Base-by-base conservation (phyloP, 164 flowering plant genomes). In the Vitis rotundifolia region DNA sequence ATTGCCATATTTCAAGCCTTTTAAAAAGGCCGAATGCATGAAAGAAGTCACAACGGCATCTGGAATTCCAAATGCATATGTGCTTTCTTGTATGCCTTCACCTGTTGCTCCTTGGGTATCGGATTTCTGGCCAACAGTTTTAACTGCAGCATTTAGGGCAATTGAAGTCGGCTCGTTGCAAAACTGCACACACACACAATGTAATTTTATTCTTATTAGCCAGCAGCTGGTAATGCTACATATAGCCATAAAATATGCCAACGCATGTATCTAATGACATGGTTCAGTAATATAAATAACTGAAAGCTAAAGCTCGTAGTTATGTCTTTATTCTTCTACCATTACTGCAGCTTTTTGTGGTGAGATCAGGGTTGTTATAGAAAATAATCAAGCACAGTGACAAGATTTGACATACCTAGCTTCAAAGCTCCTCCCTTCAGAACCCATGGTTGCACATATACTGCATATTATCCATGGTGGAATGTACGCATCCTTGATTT, bases 141-240 rank as follows among this genome's bases (percentile, higher is more conserved):
- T 88, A 62, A 93, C 81, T 70, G 92, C 95, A 82, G 78, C 86
- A 75, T 96, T 96, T 81, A 96, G 79, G 26, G 95, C 94, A 31
- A 66, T 67, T 37, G 98, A 87, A 59, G 78, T 66, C 0, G 88
- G 82, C 49, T 92, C 93, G 87, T 79, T n/a, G 64, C 63, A 79
- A 96, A 89, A 78, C 99, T 93, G 93, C n/a, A 68, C 11, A 12
- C n/a, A 49, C 63, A 71, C 37, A 50, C 47, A 60, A 63, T 63
- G 57, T 18, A 8, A 58, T 1, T 37, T 31, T 57, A 66, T 22
- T 22, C 26, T 22, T 22, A 22, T 22, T 22, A 22, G 0, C 26
- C 26, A 22, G 26, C 26, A 22, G 26, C 26, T 22, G 26, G 26
- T 22, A 22, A 22, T 22, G 26, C 26, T 22, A 22, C 0, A 22